Base-by-base conservation (phyloP, 2,329 filamentous ascomycete genomes). In the Sarocladiaceae sp. region DNA sequence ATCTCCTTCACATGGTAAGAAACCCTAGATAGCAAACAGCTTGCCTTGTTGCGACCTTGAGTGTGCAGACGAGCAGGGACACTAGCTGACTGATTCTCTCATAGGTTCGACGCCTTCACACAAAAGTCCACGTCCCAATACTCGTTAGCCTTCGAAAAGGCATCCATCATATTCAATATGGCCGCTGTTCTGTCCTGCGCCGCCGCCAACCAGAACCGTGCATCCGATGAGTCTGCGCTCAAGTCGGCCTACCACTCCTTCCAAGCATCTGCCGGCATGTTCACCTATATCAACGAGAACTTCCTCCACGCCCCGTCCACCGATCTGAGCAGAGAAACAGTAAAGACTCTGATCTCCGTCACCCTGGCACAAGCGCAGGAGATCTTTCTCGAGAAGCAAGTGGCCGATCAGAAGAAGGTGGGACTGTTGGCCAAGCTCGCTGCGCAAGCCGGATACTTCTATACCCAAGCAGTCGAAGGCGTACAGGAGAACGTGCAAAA, bases 221-320 rank as follows among this genome's bases (percentile, higher is more conserved):
- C 40, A 16, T 85, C 86, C 51, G 90, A 97, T 60, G 93, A 98
- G 59, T 78, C 85, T 5, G 91, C 91, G 26, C 78, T 97, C 61
- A 98, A 98, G 69, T 91, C 89, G 12, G 88, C 93, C 15, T 98
- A 97, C 62, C 91, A 98, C 65, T 96, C 90, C 16, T 97, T 97
- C 69, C 93, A 98, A 65, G 93, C 93, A 32, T 90, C 91, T 6
- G 93, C 93, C 9, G 93, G 93, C 69, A 98, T 98, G 93, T 98
- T 97, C 65, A 97, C 91, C 44, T 98, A 98, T 59, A 98, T 98
- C 70, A 98, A 98, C 66, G 93, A 98, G 68, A 98, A 98, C 68
- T 98, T 98, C 62, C 72, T 98, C 27, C 93, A 98, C 58, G 93
- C 93, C 2, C 93, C 94, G 1, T 96, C 90, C 7, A 90, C 88